These are phyloP conservation scores for Umbelopsis sp. DNA, from an alignment of 192 early-diverging fungal species.

Conservation along the genomic window DNA sequence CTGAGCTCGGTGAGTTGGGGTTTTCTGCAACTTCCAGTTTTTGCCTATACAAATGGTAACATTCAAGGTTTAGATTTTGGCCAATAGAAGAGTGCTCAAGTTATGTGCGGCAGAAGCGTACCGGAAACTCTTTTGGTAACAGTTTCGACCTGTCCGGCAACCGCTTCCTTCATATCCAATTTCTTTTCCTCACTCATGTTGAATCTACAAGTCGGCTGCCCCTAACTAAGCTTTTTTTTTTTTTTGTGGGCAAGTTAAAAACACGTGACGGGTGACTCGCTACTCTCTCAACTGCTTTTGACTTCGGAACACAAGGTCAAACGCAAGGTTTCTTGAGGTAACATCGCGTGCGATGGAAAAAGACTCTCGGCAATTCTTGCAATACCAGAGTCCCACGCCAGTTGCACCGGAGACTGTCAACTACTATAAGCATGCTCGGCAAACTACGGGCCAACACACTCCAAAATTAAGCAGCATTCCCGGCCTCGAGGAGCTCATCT, in stretches of 20 bases:
- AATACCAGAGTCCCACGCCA: slow-evolving; percentile 17
- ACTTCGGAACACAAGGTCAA: neutral
- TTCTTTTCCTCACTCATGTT: slow-evolving; percentile 11
- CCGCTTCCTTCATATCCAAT: slow-evolving; percentile 25
- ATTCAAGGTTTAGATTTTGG: neutral
- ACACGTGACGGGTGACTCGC: slow-evolving; percentile 9
- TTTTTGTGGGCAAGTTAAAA: slow-evolving; percentile 1
- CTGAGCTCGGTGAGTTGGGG: slow-evolving; percentile 35
- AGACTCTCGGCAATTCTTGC: slow-evolving; percentile 17
- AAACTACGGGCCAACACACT: neutral
- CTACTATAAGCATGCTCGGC: slow-evolving; percentile 8
- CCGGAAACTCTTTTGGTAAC: slow-evolving; percentile 44
- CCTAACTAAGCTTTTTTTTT: slow-evolving; percentile 3
- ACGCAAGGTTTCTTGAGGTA: neutral
- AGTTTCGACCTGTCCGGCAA: slow-evolving; percentile 39
- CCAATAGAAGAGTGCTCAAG: neutral
- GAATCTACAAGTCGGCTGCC: neutral
- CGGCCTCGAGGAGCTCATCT: slow-evolving; percentile 28
- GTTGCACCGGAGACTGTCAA: neutral
- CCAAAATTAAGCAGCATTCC: slow-evolving; percentile 28
- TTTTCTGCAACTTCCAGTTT: slow-evolving; percentile 43
- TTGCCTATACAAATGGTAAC: slow-evolving; percentile 29
- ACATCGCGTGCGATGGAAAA: slow-evolving; percentile 21
- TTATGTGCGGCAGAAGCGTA: neutral
- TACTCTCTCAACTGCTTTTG: neutral